phyloP scores from a whole-genome alignment of 2,329 filamentous ascomycete genomes.

The Colletotrichum incanum region DNA sequence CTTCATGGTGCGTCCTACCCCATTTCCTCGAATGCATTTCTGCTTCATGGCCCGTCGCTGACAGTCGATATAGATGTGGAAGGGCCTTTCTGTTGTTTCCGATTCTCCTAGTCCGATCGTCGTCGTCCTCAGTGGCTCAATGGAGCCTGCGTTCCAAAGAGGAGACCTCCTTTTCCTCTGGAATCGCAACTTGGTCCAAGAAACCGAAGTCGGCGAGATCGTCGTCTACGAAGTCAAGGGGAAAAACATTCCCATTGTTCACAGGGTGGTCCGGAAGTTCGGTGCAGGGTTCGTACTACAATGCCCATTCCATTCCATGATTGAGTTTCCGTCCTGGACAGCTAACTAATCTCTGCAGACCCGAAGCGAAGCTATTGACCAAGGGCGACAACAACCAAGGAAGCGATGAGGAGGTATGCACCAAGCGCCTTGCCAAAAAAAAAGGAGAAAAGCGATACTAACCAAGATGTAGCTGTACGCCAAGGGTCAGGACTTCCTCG shows the following conservation, averaged over 20 bases:
- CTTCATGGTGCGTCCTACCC: constrained; percentile 78
- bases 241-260: constrained; percentile 98
- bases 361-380: constrained; percentile 83
- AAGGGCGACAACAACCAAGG: constrained; percentile 96
- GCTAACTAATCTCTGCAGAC: constrained; percentile 52
- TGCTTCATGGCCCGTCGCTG: constrained; percentile 3
- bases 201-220: constrained; percentile 71
- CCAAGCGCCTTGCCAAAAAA: neutral
- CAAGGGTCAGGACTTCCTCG: constrained; percentile 86
- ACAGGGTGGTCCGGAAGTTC: constrained; percentile 87
- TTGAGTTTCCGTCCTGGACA: neutral
- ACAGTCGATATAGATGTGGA: constrained; percentile 77
- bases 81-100: constrained; percentile 84
- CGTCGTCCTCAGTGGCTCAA: constrained; percentile 86
- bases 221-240: constrained; percentile 85
- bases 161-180: constrained; percentile 84
- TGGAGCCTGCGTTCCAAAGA: constrained; percentile 87
- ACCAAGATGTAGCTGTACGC: constrained; percentile 71
- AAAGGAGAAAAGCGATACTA: neutral
- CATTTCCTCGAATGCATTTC: neutral
- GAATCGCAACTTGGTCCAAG: constrained; percentile 76
- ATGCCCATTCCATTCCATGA: neutral
- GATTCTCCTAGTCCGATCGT: constrained; percentile 86
- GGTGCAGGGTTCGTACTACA: constrained; percentile 66
- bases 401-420: constrained; percentile 71